A percentile compares a stretch with the other conserved stretches of the same genome.
Conservation (phyloP, 805 yeast genomes). For the Cyberlindnera maclurae region DNA sequence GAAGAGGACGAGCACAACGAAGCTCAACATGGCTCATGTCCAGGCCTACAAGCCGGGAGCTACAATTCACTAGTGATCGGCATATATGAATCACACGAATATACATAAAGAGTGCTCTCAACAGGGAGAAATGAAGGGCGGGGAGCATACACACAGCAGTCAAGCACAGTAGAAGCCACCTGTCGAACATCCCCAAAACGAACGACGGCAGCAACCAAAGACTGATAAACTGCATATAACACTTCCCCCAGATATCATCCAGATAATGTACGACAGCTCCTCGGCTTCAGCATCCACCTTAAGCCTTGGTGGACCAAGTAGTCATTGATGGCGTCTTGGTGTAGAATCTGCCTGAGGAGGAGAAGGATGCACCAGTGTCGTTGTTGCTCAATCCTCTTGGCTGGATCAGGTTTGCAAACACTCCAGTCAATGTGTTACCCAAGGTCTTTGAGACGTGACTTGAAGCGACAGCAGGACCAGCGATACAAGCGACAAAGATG, state of each 20-base stretch:
- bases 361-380: constrained; percentile 60
- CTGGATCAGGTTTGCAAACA: constrained; percentile 70
- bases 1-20: no score
- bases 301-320: constrained; percentile 51
- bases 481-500: constrained; percentile 68
- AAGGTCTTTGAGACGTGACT: constrained; percentile 36
- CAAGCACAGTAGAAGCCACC: no score
- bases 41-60: background rate
- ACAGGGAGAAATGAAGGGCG: background rate
- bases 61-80: background rate
- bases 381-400: constrained; percentile 78
- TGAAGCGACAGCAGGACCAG: constrained; percentile 89
- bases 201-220: background rate
- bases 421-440: constrained; percentile 29
- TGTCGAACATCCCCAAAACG: no score
- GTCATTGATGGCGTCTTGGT: constrained; percentile 45
- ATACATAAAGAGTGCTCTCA: background rate
- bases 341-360: constrained; percentile 32
- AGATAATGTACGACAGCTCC: background rate
- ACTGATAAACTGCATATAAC: background rate
- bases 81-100: background rate
- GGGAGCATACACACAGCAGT: background rate
- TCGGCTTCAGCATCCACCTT: background rate
- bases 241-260: background rate
- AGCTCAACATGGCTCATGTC: no score